Base-by-base conservation (phyloP, 225 moss, liverwort and hornwort species). In the Asterella californica region DNA sequence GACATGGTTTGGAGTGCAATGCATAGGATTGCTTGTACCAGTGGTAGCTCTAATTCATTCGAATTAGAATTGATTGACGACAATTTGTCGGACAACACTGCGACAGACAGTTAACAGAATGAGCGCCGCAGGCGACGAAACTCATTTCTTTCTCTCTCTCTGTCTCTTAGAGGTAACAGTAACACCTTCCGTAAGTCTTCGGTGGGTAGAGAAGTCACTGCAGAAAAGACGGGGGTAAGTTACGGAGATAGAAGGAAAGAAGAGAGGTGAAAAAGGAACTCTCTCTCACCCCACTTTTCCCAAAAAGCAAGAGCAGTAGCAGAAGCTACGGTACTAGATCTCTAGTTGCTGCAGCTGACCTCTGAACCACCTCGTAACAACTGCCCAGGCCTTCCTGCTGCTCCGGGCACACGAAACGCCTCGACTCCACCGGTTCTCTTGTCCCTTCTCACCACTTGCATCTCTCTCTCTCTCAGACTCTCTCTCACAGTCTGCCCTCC, bases 11-110 rank as follows among this genome's bases (percentile, higher is more conserved):
- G 59, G 27, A 62, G 61, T 52, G 21, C 25, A 62, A 6, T 62
- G 25, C 25, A 62, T 62, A 6, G 25, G 10, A 15, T n/a, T 62
- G 6, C 5, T 30, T 65, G 7, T 17, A 30, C 14, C 65, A 65
- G 5, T 11, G 33, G 2, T 65, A 65, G 30, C 27, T n/a, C 27
- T n/a, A 6, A 63, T 63, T 63, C 27, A 29, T 63, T n/a, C 15
- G 9, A 27, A 2, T 5, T 63, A 1, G n/a, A n/a, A n/a, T n/a
- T n/a, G n/a, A n/a, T n/a, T n/a, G n/a, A n/a, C n/a, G n/a, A n/a
- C n/a, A n/a, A n/a, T n/a, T n/a, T n/a, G n/a, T n/a, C 65, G 30
- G 32, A 65, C 65, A 65, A 65, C 65, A 30, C 65, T 65, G 65
- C 29, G 65, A 65, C 65, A 65, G 11, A 65, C 57, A 65, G 15